A percentile compares a stretch with the other conserved stretches of the same genome.
These are phyloP conservation scores for Durotheca rogersii DNA, from an alignment of 495 filamentous ascomycete genomes.

Conservation along the genomic window DNA sequence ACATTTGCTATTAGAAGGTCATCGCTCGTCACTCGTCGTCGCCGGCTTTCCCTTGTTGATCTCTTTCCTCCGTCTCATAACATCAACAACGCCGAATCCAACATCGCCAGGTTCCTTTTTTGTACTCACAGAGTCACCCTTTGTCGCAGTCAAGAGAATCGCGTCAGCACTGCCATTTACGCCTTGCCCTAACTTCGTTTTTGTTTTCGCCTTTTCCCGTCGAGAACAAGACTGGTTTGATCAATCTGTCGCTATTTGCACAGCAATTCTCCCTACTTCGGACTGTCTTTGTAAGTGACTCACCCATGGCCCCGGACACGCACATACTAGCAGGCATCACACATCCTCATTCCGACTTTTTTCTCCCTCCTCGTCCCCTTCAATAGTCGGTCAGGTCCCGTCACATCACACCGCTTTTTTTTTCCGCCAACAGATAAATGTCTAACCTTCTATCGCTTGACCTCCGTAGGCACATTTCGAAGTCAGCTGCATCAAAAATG, in stretches of 20 bases:
- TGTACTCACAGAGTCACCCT: slow-evolving; percentile 49
- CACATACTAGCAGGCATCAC: slow-evolving; percentile 5
- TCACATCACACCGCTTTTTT: not conserved
- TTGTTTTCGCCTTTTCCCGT: slow-evolving; percentile 34
- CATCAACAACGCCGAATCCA: slow-evolving; percentile 46
- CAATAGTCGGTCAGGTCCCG: slow-evolving; percentile 2
- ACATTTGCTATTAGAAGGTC: slow-evolving; percentile 27
- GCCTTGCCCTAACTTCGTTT: slow-evolving; percentile 32
- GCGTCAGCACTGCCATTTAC: slow-evolving; percentile 51
- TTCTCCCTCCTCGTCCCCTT: no score
- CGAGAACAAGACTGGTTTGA: slow-evolving; percentile 39
- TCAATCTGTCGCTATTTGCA: slow-evolving; percentile 36
- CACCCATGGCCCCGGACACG: slow-evolving; percentile 30
- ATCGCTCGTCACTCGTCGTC: slow-evolving; percentile 9
- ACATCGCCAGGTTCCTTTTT: slow-evolving; percentile 43
- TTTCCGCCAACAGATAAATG: not conserved
- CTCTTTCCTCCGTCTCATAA: slow-evolving; percentile 43
- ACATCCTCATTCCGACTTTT: not conserved
- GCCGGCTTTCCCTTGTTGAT: slow-evolving; percentile 27
- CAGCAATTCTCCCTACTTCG: slow-evolving; percentile 30
- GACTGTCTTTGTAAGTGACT: slow-evolving; percentile 46
- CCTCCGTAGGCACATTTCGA: slow-evolving; percentile 48
- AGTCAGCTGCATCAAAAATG: slow-evolving; percentile 53
- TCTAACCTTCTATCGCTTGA: slow-evolving; percentile 34
- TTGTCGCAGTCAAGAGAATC: slow-evolving; percentile 56